Base-by-base conservation (phyloP, 2,329 filamentous ascomycete species). In the Calonectria fujianensis region DNA sequence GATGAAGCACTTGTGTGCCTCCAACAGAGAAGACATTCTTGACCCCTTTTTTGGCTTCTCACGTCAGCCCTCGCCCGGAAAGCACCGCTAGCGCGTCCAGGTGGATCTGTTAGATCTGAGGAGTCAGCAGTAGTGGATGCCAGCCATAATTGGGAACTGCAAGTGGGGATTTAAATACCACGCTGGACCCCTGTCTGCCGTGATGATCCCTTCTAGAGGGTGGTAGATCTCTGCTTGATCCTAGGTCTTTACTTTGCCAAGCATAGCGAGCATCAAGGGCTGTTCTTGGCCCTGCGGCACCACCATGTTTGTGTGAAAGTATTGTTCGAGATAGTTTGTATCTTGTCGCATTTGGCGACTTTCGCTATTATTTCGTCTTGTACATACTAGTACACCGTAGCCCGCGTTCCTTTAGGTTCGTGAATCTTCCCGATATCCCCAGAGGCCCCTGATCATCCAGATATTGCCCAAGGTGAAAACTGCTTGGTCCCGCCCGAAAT, bases 151-250 rank as follows among this genome's bases (percentile, higher is more conserved):
- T 29, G 51, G 51, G 51, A 27, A n/a, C 16, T n/a, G 61, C 8
- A 24, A 29, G 61, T 65, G 61, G 59, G 39, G 61, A 65, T 48
- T 24, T 14, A 29, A 29, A 32, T 32, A 24, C 41, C 41, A 50
- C 41, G 41, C 39, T 50, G 41, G 39, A 65, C 41, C 61, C 61
- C 41, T 65, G 61, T 65, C 61, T 65, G 61, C 61, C 61, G 61
- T 50, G 61, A 65, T 50, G 39, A 35, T 65, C 57, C 35, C n/a
- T 35, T 27, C 20, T 37, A 63, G 14, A 61, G 27, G 37, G 37
- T 16, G 37, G 57, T 41, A 63, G 57, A 63, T 63, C 57, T 61
- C 13, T 24, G n/a, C 14, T 24, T 39, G 18, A 63, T 63, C 57
- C 35, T 37, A 6, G 35, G 57, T 16, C n/a, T 11, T 20, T 24